phyloP scores from a whole-genome alignment of 2,329 filamentous ascomycete genomes.

The Aspergillus bombycis region DNA sequence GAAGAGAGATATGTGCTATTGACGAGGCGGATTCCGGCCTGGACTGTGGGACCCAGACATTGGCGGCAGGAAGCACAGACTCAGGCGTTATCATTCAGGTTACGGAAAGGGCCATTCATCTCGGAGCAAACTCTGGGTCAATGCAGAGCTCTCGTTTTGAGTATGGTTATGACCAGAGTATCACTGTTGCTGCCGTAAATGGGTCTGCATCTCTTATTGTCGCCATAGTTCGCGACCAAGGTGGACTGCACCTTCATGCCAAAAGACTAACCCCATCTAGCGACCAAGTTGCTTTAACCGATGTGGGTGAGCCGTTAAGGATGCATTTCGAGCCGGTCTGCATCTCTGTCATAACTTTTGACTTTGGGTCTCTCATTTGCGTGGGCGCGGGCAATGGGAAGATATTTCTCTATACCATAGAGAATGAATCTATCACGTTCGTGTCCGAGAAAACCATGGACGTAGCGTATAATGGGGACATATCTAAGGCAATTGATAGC shows the following conservation, averaged over 20 bases:
- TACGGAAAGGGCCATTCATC: conserved; percentile 40
- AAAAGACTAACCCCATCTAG: conserved; percentile 25
- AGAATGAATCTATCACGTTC: conserved; percentile 23
- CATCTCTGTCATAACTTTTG: conserved; percentile 35
- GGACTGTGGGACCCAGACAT: conserved; percentile 45
- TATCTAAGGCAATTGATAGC: conserved; percentile 41
- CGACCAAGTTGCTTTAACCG: conserved; percentile 23
- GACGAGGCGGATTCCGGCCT: conserved; percentile 44
- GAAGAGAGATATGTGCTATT: conserved; percentile 42
- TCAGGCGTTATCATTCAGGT: conserved; percentile 46
- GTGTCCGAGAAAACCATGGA: conserved; percentile 29
- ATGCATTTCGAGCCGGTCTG: conserved; percentile 42
- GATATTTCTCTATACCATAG: conserved; percentile 35
- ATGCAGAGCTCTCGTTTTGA: conserved; percentile 26
- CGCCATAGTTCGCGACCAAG: conserved; percentile 29
- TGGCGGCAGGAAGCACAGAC: conserved; percentile 45
- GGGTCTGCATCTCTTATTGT: conserved; percentile 32
- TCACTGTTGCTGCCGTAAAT: conserved; percentile 37
- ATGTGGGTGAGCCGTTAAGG: conserved; percentile 25
- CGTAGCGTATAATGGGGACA: conserved; percentile 26
- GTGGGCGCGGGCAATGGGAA: conserved; percentile 45
- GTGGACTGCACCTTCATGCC: conserved; percentile 33
- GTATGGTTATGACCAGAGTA: conserved; percentile 25
- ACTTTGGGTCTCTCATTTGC: conserved; percentile 35
- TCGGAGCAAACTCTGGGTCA: conserved; percentile 30